phyloP scores from a whole-genome alignment of 306 rosid species.

The Citrullus colocynthis region DNA sequence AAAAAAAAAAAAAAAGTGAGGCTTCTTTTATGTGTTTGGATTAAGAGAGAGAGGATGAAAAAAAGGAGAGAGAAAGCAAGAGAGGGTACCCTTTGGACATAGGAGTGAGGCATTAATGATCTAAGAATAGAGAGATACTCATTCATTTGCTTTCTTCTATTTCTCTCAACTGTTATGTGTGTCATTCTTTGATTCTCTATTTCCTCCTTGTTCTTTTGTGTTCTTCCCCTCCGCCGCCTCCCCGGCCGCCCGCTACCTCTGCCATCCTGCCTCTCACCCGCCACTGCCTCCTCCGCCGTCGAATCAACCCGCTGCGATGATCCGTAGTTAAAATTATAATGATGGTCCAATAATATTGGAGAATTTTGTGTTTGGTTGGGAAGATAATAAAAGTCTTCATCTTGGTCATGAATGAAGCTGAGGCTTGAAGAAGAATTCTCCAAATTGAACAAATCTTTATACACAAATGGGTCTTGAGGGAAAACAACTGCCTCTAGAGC shows the following conservation, averaged over 20 bases:
- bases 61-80: not conserved
- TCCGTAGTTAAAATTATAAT: not conserved
- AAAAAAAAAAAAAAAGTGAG: not conserved
- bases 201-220: not conserved
- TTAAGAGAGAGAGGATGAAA: not conserved
- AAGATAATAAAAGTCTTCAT: not conserved
- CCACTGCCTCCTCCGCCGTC: too few species aligned
- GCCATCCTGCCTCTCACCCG: not conserved
- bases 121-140: slow-evolving; percentile 7
- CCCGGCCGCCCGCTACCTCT: not conserved
- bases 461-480: slow-evolving; percentile 7
- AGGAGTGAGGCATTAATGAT: slow-evolving; percentile 10
- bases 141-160: slow-evolving; percentile 4
- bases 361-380: not conserved
- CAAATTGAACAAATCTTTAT: slow-evolving; percentile 1
- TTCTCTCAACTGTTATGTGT: slow-evolving; percentile 4
- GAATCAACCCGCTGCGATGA: too few species aligned
- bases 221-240: not conserved
- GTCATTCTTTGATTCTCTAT: slow-evolving; percentile 3
- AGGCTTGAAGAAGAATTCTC: not conserved
- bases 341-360: not conserved
- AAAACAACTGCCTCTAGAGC: slow-evolving; percentile 6
- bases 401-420: not conserved
- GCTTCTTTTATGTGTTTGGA: not conserved
- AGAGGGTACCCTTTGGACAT: slow-evolving; percentile 7